Conservation (phyloP, 2,329 filamentous ascomycete genomes). For the Monosporascus sp. region DNA sequence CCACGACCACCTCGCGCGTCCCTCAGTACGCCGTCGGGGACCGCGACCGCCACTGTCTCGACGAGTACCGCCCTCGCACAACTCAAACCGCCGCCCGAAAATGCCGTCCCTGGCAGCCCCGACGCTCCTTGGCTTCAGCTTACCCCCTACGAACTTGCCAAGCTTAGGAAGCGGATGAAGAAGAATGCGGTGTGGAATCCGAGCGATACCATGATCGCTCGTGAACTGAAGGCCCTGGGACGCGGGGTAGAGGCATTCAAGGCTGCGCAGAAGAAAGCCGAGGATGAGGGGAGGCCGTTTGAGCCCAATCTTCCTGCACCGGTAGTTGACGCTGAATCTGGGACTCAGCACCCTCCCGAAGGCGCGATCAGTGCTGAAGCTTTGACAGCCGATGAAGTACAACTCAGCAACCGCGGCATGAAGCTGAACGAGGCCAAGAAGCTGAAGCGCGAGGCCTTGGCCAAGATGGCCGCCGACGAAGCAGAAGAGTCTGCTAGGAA, state of each 20-base stretch:
- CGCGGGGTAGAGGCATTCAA: constrained; percentile 60
- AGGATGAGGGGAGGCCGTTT: constrained; percentile 60
- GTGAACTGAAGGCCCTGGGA: constrained; percentile 67
- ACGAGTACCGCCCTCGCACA: constrained; percentile 34
- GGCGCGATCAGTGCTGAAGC: constrained; percentile 56
- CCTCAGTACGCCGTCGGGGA: constrained; percentile 30
- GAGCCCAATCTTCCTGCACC: constrained; percentile 38
- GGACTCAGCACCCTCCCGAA: constrained; percentile 48
- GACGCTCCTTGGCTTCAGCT: constrained; percentile 63
- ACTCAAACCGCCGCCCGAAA: constrained; percentile 54
- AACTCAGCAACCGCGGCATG: constrained; percentile 67
- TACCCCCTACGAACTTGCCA: constrained; percentile 59
- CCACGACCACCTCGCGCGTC: constrained; percentile 24
- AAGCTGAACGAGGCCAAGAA: constrained; percentile 75
- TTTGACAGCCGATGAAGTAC: constrained; percentile 55
- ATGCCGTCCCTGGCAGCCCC: constrained; percentile 52
- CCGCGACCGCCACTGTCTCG: constrained; percentile 36
- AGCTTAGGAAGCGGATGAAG: constrained; percentile 80
- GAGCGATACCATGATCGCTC: constrained; percentile 78
- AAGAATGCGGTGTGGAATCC: constrained; percentile 85
- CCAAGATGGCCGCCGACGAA: constrained; percentile 57
- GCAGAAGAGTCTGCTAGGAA: constrained; percentile 53
- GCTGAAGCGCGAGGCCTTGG: constrained; percentile 61
- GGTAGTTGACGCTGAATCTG: constrained; percentile 45
- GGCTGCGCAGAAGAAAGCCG: constrained; percentile 58